A percentile compares a stretch with the other conserved stretches of the same genome.
Conservation (phyloP, 495 filamentous ascomycete genomes). For the Emericellopsis terricola region DNA sequence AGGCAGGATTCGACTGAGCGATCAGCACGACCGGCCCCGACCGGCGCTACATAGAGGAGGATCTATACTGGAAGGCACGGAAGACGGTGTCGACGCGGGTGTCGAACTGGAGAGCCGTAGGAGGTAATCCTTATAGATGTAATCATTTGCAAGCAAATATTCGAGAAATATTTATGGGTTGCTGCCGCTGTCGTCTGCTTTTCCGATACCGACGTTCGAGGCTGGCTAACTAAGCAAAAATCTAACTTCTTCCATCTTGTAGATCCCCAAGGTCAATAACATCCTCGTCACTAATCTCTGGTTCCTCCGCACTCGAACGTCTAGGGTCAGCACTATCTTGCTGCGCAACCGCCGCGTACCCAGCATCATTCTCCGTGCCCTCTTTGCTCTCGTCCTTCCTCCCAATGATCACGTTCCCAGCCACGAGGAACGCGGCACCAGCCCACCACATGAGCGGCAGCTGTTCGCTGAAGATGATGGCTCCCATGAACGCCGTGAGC, state of each 20-base stretch:
- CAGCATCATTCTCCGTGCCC: neutral
- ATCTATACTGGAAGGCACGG: slow-evolving; percentile 45
- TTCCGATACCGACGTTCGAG: too few species aligned
- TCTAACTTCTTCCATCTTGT: neutral
- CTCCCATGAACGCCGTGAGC: slow-evolving; percentile 68
- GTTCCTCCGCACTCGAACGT: too few species aligned
- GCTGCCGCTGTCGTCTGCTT: too few species aligned
- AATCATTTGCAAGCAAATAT: neutral
- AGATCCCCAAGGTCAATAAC: slow-evolving; percentile 7
- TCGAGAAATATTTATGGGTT: too few species aligned
- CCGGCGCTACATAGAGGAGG: slow-evolving; percentile 8
- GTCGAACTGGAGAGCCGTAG: slow-evolving; percentile 41
- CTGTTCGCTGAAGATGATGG: slow-evolving; percentile 18
- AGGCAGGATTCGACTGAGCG: slow-evolving; percentile 27
- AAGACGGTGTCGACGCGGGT: slow-evolving; percentile 33
- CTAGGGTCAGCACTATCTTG: neutral
- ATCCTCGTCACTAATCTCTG: too few species aligned
- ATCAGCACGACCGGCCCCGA: slow-evolving; percentile 10
- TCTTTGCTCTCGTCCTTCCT: slow-evolving; percentile 44
- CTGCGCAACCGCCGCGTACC: neutral
- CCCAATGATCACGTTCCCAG: slow-evolving; percentile 81
- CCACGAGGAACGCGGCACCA: slow-evolving; percentile 69
- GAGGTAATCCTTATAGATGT: neutral
- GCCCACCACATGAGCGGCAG: slow-evolving; percentile 64
- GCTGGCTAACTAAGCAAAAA: too few species aligned